Base-by-base conservation (phyloP, 2,329 filamentous ascomycete genomes). In the Ilyonectria destructans region DNA sequence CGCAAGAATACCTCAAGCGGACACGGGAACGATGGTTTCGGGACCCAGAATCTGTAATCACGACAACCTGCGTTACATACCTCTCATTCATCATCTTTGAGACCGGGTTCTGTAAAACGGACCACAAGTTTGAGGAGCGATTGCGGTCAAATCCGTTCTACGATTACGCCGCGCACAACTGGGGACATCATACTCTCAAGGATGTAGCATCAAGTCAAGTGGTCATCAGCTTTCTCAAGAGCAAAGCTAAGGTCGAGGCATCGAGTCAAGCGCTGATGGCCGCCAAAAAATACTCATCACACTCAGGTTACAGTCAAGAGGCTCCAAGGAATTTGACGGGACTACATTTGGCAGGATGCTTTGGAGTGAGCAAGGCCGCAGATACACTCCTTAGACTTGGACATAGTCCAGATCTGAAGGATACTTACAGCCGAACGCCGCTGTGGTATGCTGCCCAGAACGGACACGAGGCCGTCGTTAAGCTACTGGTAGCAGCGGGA, bases 1-100 rank as follows among this genome's bases (percentile, higher is more conserved):
- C 82, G 0, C 80, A 85, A 54, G 80, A 85, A 51, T 87, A 84
- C 66, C 79, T 86, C 31, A 72, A 81, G n/a, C 52, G 68, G 85
- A 75, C 56, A 9, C 80, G 65, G 1, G 43, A 64, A 7, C 13
- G 6, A 0, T 82, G 78, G 75, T 80, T 85, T 61, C 76, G 74
- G 0, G 17, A 73, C n/a, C 75, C 77, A 0, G 62, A 83, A 4
- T 4, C 1, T 0, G 10, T 76, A 0, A 78, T 85, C 3, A 65
- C 76, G 0, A 62, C 35, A 5, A 69, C 61, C 2, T 85, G 81
- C 58, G 26, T 81, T 4, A 78, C 77, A 0, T 84, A 85, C 51
- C 66, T 85, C 2, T 80, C 6, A 6, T 26, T 26, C 6, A 5
- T 5, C 26, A 26, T 26, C 1, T 26, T 26, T 6, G 5, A 26